Conservation (phyloP, 352 stramenopile species). For the Sclerospora graminicola region DNA sequence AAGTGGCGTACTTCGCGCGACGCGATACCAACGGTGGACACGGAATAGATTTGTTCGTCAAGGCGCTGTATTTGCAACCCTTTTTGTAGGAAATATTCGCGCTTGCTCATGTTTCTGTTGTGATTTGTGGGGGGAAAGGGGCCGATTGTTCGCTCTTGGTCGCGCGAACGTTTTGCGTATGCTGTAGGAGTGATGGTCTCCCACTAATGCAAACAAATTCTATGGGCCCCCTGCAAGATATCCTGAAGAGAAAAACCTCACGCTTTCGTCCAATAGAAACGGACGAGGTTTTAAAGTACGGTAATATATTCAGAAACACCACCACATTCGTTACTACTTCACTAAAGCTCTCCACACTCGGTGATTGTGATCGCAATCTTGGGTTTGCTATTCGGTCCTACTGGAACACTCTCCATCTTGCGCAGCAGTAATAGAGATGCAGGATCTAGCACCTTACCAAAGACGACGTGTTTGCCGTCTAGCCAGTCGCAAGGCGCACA, state of each 20-base stretch:
- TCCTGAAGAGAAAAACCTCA: slow-evolving; percentile 17
- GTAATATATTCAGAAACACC: background rate
- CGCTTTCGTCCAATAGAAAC: slow-evolving; percentile 3
- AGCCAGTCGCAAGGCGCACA: slow-evolving; percentile 91
- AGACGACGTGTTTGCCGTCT: slow-evolving; percentile 95
- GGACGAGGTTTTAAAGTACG: slow-evolving; percentile 13
- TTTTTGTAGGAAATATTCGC: slow-evolving; percentile 77
- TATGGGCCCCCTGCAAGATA: slow-evolving; percentile 10
- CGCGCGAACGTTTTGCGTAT: too few relatives aligned
- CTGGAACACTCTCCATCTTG: slow-evolving; percentile 88
- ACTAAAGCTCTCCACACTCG: slow-evolving; percentile 85
- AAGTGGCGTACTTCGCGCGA: slow-evolving; percentile 42
- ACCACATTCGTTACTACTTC: background rate
- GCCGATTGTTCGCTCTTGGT: too few relatives aligned
- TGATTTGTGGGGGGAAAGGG: slow-evolving; percentile 17
- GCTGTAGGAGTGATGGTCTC: slow-evolving; percentile 27
- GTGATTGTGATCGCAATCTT: slow-evolving; percentile 82
- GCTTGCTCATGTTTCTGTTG: slow-evolving; percentile 70
- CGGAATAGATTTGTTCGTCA: slow-evolving; percentile 36
- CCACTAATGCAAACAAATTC: slow-evolving; percentile 26
- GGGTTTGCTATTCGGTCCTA: slow-evolving; percentile 75
- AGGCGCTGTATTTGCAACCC: slow-evolving; percentile 75
- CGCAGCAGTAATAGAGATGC: slow-evolving; percentile 78
- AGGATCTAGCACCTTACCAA: slow-evolving; percentile 88
- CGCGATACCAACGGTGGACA: slow-evolving; percentile 22